Evolutionary conservation across 1,284 basidiomycete genomes (phyloP), one percentile per base, ranked within the genome.

Genomic region (Cutaneotrichosporon spelunceum): DNA sequence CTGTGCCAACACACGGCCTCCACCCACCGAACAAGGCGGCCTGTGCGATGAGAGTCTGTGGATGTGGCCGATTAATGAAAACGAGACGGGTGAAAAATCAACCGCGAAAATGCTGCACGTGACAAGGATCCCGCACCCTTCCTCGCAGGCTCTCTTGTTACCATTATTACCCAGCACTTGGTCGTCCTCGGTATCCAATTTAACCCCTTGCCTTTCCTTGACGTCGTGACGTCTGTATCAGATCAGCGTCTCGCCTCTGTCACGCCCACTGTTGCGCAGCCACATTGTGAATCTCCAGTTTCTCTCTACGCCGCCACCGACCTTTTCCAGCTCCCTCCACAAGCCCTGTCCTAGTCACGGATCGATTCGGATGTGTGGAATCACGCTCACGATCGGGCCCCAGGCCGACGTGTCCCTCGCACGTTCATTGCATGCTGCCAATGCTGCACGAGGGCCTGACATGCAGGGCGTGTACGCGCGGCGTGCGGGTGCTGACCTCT

Each of bases 301-400:
- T n/a, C 11, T 14, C 36, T 39, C 14, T 13, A 39, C 39, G 39
- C 39, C 39, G n/a, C n/a, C n/a, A n/a, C n/a, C n/a, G n/a, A 42
- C 39, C 39, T 7, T n/a, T 9, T 42, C 39, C 16, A n/a, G 39
- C 39, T n/a, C 39, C n/a, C n/a, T n/a, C n/a, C n/a, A n/a, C n/a
- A n/a, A n/a, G 39, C 8, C 39, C 19, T 19, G n/a, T 19, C 16
- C 39, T 8, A 19, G 7, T n/a, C 36, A n/a, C 39, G 36, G 14
- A 39, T n/a, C n/a, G n/a, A n/a, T n/a, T n/a, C n/a, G n/a, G n/a
- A 76, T 76, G 75, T 76, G 75, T 61, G 75, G 75, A 23, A 61
- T 76, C 39, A 71, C 70, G 1, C 63, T 76, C 36, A 42, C 53
- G 21, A 13, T 30, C 13, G 14, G n/a, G 13, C 42, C 39, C 2